phyloP scores from a whole-genome alignment of 106 monocot species.

The Allium sativum region DNA sequence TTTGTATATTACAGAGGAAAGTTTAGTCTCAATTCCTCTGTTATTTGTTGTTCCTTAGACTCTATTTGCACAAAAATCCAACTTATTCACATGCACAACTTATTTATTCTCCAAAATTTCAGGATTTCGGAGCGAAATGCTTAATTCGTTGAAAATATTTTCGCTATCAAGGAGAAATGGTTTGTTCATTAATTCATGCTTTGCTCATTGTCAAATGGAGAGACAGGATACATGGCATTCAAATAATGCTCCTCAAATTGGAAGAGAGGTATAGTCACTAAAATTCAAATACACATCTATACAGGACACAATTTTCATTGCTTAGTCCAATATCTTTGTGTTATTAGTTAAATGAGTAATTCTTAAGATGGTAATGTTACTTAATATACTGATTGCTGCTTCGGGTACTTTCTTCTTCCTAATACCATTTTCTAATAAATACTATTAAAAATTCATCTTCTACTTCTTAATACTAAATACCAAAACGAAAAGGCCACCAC shows the following conservation, averaged over 20 bases:
- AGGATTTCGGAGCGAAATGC: slow-evolving; percentile 53
- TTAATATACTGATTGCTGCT: too few relatives aligned
- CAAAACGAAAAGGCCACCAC: too few relatives aligned
- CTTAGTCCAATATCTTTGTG: too few relatives aligned
- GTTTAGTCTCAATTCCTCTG: not conserved
- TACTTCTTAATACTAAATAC: too few relatives aligned
- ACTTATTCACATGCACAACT: not conserved
- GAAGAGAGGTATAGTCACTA: slow-evolving; percentile 27
- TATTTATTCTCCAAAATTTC: not conserved
- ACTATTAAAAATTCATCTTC: too few relatives aligned
- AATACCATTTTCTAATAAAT: too few relatives aligned
- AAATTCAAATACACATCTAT: too few relatives aligned
- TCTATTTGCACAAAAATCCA: not conserved
- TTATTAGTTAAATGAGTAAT: too few relatives aligned
- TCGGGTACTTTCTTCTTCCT: too few relatives aligned
- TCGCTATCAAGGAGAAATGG: slow-evolving; percentile 33
- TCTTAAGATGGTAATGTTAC: too few relatives aligned
- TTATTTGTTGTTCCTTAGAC: too few relatives aligned
- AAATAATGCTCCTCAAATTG: slow-evolving; percentile 30
- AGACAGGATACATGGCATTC: slow-evolving; percentile 51
- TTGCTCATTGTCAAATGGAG: slow-evolving; percentile 61
- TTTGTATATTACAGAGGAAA: not conserved
- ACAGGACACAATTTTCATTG: too few relatives aligned
- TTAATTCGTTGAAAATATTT: slow-evolving; percentile 23
- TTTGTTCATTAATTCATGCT: slow-evolving; percentile 65